These are phyloP conservation scores for Climacium dendroides DNA, from an alignment of 225 moss, liverwort and hornwort genomes.

Conservation along the genomic window DNA sequence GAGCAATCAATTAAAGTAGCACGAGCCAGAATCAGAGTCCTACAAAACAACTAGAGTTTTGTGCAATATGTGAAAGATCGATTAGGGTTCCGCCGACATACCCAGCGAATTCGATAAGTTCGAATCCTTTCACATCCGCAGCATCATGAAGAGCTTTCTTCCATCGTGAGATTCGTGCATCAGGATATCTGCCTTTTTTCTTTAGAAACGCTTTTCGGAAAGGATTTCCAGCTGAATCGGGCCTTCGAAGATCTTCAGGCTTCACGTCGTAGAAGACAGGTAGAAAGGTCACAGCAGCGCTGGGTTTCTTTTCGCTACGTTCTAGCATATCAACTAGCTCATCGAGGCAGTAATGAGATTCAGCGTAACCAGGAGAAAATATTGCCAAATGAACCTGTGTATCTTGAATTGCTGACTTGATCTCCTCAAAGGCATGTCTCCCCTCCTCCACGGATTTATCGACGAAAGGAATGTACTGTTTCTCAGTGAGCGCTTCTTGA, in stretches of 20 bases:
- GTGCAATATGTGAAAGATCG: neutral
- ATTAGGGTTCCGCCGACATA: neutral
- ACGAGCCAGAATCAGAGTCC: neutral
- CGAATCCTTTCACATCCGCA: neutral
- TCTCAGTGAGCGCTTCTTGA: neutral
- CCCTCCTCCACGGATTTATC: neutral
- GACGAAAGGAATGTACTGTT: neutral
- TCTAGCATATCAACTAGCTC: conserved; percentile 12
- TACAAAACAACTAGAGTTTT: neutral
- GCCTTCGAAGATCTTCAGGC: conserved; percentile 1
- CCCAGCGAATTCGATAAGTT: neutral
- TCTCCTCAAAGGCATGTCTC: neutral
- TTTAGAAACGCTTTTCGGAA: neutral
- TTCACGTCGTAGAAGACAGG: conserved; percentile 4
- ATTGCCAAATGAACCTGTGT: neutral
- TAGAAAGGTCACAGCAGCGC: neutral
- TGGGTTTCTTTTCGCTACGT: neutral
- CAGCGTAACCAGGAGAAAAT: neutral
- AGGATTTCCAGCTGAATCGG: neutral
- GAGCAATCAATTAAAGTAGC: neutral
- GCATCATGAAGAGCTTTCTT: conserved; percentile 6
- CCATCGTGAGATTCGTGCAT: neutral
- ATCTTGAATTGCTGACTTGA: neutral
- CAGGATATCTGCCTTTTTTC: neutral
- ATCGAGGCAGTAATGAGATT: conserved; percentile 1